Evolutionary conservation across 2,329 filamentous ascomycete genomes (phyloP).

Genomic region (Onygena corvina): DNA sequence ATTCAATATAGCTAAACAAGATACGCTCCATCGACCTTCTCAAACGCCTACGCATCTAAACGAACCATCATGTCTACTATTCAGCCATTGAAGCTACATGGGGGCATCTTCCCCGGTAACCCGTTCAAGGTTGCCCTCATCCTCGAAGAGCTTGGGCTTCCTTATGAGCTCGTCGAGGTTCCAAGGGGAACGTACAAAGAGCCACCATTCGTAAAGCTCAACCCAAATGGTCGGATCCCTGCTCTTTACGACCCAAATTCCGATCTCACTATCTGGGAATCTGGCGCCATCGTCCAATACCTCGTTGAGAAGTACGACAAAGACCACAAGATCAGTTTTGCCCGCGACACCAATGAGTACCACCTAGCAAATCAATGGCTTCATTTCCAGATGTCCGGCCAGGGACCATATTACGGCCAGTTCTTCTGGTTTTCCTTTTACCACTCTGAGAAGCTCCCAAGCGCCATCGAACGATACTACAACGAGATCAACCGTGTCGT

Average conservation of each 20-base stretch:
- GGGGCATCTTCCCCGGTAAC: constrained; percentile 11
- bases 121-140: constrained; percentile 18
- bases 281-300: constrained; percentile 40
- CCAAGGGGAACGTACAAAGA: constrained; percentile 7
- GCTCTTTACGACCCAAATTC: constrained; percentile 38
- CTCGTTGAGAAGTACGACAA: constrained; percentile 36
- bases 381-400: constrained; percentile 31
- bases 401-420: constrained; percentile 34
- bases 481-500: constrained; percentile 39
- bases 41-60: not conserved
- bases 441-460: constrained; percentile 35
- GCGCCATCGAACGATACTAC: constrained; percentile 37
- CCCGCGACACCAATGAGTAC: constrained; percentile 24
- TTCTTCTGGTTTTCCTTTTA: constrained; percentile 28
- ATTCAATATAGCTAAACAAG: not conserved
- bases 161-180: constrained; percentile 9
- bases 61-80: constrained; percentile 5
- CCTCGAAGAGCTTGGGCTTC: constrained; percentile 13
- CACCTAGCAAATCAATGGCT: constrained; percentile 33
- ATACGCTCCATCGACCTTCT: not conserved
- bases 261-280: constrained; percentile 39
- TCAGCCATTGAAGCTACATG: constrained; percentile 18
- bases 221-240: constrained; percentile 25
- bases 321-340: constrained; percentile 32
- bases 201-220: constrained; percentile 19